A percentile compares a stretch with the other conserved stretches of the same genome.
Evolutionary conservation across 2,329 filamentous ascomycete genomes (phyloP).

Genomic region (Scedosporium dehoogii): DNA sequence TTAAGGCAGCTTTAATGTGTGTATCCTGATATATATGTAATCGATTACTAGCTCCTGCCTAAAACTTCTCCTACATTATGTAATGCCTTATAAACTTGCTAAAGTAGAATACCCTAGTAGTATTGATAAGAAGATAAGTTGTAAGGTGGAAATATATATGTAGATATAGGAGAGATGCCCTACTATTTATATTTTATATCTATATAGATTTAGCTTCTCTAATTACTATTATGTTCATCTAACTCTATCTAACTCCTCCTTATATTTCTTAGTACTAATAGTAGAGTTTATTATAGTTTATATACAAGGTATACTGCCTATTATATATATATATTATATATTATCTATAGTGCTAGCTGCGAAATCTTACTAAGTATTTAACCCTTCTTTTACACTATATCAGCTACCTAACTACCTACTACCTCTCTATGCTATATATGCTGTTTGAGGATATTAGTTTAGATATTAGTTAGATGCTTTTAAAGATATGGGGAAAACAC

Average conservation of each 20-base stretch:
- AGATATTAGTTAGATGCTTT: conserved; percentile 18
- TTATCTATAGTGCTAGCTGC: not conserved
- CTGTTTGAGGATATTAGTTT: conserved; percentile 17
- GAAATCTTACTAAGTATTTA: not conserved
- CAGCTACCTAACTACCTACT: conserved; percentile 5
- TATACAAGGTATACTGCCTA: conserved; percentile 8
- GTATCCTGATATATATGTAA: not conserved
- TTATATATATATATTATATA: conserved; percentile 5
- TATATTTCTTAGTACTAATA: not conserved
- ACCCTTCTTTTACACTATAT: conserved; percentile 7
- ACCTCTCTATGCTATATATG: conserved; percentile 14
- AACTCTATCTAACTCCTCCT: not conserved
- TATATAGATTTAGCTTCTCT: conserved; percentile 15
- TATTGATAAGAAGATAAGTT: conserved; percentile 29
- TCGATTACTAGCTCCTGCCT: conserved; percentile 1
- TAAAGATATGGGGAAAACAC: conserved; percentile 14
- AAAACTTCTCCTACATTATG: conserved; percentile 15
- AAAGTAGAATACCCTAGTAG: conserved; percentile 26
- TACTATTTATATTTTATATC: conserved; percentile 14
- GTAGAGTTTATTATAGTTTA: conserved; percentile 7
- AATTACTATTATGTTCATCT: conserved; percentile 6
- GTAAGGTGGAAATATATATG: conserved; percentile 15
- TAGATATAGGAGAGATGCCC: conserved; percentile 18
- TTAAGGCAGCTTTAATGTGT: not conserved
- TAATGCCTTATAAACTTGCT: conserved; percentile 25